Base-by-base conservation (phyloP, 192 early-diverging fungal species). In the Backusella liffmaniae region DNA sequence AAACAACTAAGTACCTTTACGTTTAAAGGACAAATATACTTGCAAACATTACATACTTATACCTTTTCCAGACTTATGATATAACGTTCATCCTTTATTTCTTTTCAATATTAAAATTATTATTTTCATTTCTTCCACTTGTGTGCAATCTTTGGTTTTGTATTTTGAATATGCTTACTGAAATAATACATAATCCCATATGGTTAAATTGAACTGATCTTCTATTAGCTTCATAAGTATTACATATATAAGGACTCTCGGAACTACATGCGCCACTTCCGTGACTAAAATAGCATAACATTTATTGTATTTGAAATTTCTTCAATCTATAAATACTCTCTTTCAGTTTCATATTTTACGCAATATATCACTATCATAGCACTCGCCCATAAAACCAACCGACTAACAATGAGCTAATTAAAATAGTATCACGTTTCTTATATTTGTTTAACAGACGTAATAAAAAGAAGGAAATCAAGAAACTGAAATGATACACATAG, bases 271-370 rank as follows among this genome's bases (percentile, higher is more conserved):
- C 98, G 29, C 98, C 97, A 12, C 90, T 90, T 42, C 98, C 98
- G 74, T 93, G 87, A 87, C 97, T 98, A 67, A 93, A 91, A 30
- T 92, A 87, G 81, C 98, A 99, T 36, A 98, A 86, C 21, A 92
- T 86, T 84, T 99, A 97, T 82, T 97, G 96, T 81, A 34, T 98
- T 95, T 65, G 97, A 84, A 26, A 87, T 86, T 0, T 86, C 88
- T 37, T 97, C 96, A 23, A 86, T 82, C 77, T 94, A 98, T 37
- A 99, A 86, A 80, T 99, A 96, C 69, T 96, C 92, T 30, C 98
- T 85, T 1, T 93, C 91, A 5, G 99, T 95, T 5, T 91, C 85
- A n/a, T 98, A 74, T 34, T 88, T 88, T 56, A 99, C 85, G 44
- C 37, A 84, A 79, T 23, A 94, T 89, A 73, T 93, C 90, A 4